phyloP scores from a whole-genome alignment of 345 rosid species.

The Dimocarpus longan region DNA sequence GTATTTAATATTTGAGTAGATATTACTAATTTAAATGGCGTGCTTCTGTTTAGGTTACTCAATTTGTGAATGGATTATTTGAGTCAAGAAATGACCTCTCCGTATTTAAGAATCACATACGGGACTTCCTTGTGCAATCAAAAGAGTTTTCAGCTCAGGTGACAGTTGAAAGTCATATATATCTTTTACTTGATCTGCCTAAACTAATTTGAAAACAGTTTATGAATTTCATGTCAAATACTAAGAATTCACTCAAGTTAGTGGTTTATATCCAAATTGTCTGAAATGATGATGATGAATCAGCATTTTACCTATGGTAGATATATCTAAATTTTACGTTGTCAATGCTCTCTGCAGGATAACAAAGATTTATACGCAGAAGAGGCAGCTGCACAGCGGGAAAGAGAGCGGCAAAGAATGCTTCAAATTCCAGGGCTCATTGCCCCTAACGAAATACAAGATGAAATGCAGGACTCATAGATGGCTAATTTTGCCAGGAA shows the following conservation, averaged over 20 bases:
- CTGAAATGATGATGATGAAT: too few relatives aligned
- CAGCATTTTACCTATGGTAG: not conserved
- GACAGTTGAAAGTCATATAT: not conserved
- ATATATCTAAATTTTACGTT: not conserved
- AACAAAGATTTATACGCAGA: constrained; percentile 82
- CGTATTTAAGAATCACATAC: constrained; percentile 77
- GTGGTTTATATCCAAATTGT: not conserved
- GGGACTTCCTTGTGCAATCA: constrained; percentile 94
- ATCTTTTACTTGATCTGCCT: not conserved
- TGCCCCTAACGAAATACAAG: constrained; percentile 76
- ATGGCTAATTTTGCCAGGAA: constrained; percentile 24
- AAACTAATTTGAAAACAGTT: not conserved
- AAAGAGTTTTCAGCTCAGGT: constrained; percentile 91
- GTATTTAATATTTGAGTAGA: not conserved
- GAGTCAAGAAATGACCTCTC: constrained; percentile 85
- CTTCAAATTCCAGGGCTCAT: constrained; percentile 75
- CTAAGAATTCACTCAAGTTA: not conserved
- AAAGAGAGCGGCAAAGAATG: constrained; percentile 73
- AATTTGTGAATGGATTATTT: constrained; percentile 80
- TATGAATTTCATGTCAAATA: not conserved
- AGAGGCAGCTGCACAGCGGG: constrained; percentile 78
- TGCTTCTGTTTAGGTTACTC: constrained; percentile 64
- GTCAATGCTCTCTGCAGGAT: constrained; percentile 44
- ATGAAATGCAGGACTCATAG: constrained; percentile 83
- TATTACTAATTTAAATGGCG: constrained; percentile 17